Conservation (phyloP, 306 rosid genomes). For the Pyrus bretschneideri region DNA sequence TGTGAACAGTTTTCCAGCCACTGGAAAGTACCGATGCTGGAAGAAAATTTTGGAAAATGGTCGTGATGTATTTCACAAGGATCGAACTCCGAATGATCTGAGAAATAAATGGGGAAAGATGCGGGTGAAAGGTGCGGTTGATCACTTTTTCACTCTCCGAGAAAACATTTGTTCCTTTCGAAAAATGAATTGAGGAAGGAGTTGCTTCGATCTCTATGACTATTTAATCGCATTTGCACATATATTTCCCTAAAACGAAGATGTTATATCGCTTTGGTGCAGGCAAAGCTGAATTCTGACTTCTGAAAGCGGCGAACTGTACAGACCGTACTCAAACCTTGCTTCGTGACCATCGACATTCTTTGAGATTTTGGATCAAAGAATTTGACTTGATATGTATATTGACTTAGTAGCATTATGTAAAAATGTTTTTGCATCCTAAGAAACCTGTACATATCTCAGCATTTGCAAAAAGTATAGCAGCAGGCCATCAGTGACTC, state of each 20-base stretch:
- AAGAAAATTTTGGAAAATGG: background rate
- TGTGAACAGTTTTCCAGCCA: background rate
- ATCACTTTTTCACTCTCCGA: background rate
- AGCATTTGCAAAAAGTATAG: background rate
- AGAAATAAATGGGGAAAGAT: background rate
- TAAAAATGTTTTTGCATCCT: no score
- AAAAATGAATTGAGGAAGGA: no score
- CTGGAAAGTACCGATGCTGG: background rate
- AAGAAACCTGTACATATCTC: no score
- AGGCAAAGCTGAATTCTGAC: conserved; percentile 90
- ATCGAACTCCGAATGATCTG: background rate
- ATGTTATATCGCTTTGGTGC: background rate
- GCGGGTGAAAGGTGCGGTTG: background rate
- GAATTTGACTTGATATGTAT: background rate
- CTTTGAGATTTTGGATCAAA: conserved; percentile 31
- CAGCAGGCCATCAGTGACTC: background rate
- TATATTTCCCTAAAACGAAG: background rate
- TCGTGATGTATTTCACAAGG: background rate
- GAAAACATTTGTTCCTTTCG: no score
- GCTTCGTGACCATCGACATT: conserved; percentile 44
- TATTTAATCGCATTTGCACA: no score
- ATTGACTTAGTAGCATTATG: background rate
- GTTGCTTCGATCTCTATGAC: no score
- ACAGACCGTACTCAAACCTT: conserved; percentile 65
- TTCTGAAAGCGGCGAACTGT: conserved; percentile 72